A percentile compares a stretch with the other conserved stretches of the same genome.
phyloP scores from a whole-genome alignment of 2,329 filamentous ascomycete species.

The Myriosclerotinia scirpicola region DNA sequence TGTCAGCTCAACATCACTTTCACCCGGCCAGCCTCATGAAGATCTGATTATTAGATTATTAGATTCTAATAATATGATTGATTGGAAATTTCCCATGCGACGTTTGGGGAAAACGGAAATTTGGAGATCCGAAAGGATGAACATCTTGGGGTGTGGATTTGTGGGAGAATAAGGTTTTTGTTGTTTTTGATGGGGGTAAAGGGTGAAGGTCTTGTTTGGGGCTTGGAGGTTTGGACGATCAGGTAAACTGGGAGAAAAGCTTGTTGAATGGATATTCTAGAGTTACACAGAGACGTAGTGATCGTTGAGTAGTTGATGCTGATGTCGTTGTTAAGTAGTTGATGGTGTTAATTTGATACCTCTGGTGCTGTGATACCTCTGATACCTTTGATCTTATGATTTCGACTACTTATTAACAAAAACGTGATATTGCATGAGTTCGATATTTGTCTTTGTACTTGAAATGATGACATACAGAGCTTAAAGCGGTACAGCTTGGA shows the following conservation, averaged over 20 bases:
- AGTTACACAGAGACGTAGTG: no score
- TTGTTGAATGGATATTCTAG: not conserved
- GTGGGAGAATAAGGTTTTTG: not conserved
- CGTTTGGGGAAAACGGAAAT: not conserved
- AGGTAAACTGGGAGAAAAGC: not conserved
- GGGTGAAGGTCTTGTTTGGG: constrained; percentile 3
- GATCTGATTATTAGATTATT: not conserved
- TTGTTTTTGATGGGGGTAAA: not conserved
- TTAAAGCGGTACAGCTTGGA: not conserved
- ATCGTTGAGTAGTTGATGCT: no score
- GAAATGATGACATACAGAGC: not conserved
- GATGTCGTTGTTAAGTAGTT: no score
- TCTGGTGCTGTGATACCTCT: no score
- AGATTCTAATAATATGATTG: no score
- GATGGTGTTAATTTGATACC: no score
- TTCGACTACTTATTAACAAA: not conserved
- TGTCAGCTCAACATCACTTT: no score
- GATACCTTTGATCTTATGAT: not conserved
- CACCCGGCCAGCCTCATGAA: no score
- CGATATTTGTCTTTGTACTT: constrained; percentile 1
- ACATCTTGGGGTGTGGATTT: not conserved
- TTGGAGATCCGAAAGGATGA: constrained; percentile 5
- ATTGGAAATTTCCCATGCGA: not conserved
- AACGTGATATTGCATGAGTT: not conserved
- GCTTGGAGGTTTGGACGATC: not conserved